Base-by-base conservation (phyloP, 306 rosid species). In the Prosopis cineraria region DNA sequence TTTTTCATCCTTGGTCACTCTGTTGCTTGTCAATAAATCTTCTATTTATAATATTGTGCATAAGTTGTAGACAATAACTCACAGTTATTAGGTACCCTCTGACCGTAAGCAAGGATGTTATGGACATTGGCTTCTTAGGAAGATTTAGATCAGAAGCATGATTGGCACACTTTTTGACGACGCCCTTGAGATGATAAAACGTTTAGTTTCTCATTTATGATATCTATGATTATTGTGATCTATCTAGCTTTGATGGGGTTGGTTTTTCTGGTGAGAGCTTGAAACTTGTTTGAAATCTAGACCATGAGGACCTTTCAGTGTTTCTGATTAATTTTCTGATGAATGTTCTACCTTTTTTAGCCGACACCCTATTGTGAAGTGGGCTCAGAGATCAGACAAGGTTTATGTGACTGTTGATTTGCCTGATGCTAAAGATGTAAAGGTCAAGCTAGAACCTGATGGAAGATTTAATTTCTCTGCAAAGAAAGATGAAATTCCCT, bases 301-400 rank as follows among this genome's bases (percentile, higher is more conserved):
- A 34, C 27, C 14, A 63, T 17, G 69, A 19, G 25, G 27, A 19
- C 25, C 13, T 31, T 34, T 64, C 45, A 34, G 4, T 67, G 52
- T 36, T 8, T 39, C 19, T 11, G 3, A 10, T 36, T 3, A 10
- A 24, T 31, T 30, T 16, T 31, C 41, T 33, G 66, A 34, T 72
- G 12, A 22, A 55, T 33, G 36, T 53, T 31, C 59, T 40, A 29
- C 29, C 36, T 31, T 63, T 80, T 36, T 4, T 74, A 88, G 91
- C 77, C 84, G 88, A 24, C 88, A 85, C 74, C 91, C 91, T 17
- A 72, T 47, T 10, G 82, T 85, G 73, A 81, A 78, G 77, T 88
- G 91, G 89, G 91, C 91, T 40, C 89, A 88, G 79, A 82, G 88
- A 41, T 58, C 80, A 27, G 88, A 83, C 55, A 76, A 71, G 22